Evolutionary conservation across 495 filamentous ascomycete species (phyloP), one percentile per base, ranked within the genome.

Genomic region (Annulohypoxylon nitens): DNA sequence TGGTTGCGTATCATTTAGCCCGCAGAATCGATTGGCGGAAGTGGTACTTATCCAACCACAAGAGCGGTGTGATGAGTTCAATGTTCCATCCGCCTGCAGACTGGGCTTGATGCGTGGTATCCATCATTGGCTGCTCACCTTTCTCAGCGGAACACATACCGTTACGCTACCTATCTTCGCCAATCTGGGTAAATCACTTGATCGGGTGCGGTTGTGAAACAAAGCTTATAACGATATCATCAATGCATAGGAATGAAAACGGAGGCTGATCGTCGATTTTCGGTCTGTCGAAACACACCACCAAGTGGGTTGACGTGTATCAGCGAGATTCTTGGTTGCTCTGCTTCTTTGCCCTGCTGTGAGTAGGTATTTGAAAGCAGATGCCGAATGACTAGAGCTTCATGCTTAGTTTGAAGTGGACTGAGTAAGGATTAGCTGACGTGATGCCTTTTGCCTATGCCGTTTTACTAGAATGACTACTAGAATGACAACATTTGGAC

Each of bases 61-160:
- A 50, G 51, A 59, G 71, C 71, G 71, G 71, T 74, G 71, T 69
- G 66, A 69, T 61, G 47, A 61, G 39, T 68, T 45, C 37, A 54
- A 43, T 50, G 64, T 64, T 41, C 59, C 41, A 30, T 64, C 57
- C 37, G 16, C 61, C 54, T 64, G 59, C 51, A 60, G 8, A 16
- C 37, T 25, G 25, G 41, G 3, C 23, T 47, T 59, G 37, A 54
- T 43, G 48, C 34, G 7, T 61, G 4, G 39, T 36, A 50, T 41
- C 48, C 12, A 12, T 26, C 9, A 67, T 69, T 69, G 70, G 70
- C 30, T 47, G 23, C 54, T 73, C 70, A 73, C 70, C 70, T 64
- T 61, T 60, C 25, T 54, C 18, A 26, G 25, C 26, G 36, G 50
- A 43, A 66, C 64, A 25, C 9, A 48, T 39, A 37, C 39, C 30